phyloP scores from a whole-genome alignment of 371 early-diverging fungal species.

The Zancudomyces culisetae region DNA sequence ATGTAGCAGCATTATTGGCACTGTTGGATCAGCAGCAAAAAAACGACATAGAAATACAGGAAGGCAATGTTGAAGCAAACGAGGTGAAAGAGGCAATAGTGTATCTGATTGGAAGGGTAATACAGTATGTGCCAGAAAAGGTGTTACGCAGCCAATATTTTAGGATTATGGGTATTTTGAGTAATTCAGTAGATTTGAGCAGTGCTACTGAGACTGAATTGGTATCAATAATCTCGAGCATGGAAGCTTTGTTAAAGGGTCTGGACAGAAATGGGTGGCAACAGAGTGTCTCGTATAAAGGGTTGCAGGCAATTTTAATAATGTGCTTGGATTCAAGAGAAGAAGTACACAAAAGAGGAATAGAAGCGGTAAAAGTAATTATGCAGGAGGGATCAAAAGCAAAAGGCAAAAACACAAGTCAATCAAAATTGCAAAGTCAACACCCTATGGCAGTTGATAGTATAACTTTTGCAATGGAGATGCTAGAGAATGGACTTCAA shows the following conservation, averaged over 20 bases:
- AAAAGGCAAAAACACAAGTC: no score
- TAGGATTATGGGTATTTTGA: conserved; percentile 13
- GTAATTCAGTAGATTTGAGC: conserved; percentile 13
- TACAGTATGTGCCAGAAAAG: conserved; percentile 29
- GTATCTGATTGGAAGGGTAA: conserved; percentile 60
- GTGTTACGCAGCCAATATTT: conserved; percentile 21
- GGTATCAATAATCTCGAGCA: conserved; percentile 54
- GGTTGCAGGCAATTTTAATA: conserved; percentile 48
- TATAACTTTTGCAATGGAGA: conserved; percentile 47
- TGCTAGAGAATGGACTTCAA: conserved; percentile 47
- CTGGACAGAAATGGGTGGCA: conserved; percentile 63
- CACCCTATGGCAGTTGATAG: conserved; percentile 64
- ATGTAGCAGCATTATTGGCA: conserved; percentile 27
- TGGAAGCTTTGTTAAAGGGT: conserved; percentile 55
- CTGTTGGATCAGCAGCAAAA: conserved; percentile 50
- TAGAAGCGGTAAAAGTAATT: conserved; percentile 54
- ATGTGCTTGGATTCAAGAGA: conserved; percentile 66
- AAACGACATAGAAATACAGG: conserved; percentile 29
- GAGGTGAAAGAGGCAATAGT: conserved; percentile 51
- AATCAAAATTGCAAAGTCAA: conserved; percentile 48
- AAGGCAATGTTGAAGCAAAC: no score
- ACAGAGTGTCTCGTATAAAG: conserved; percentile 39
- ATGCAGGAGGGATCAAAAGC: no score
- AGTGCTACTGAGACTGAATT: conserved; percentile 44
- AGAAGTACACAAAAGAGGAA: conserved; percentile 76